These are phyloP conservation scores for Antitrichia curtipendula DNA, from an alignment of 225 moss, liverwort and hornwort species.

Conservation along the genomic window DNA sequence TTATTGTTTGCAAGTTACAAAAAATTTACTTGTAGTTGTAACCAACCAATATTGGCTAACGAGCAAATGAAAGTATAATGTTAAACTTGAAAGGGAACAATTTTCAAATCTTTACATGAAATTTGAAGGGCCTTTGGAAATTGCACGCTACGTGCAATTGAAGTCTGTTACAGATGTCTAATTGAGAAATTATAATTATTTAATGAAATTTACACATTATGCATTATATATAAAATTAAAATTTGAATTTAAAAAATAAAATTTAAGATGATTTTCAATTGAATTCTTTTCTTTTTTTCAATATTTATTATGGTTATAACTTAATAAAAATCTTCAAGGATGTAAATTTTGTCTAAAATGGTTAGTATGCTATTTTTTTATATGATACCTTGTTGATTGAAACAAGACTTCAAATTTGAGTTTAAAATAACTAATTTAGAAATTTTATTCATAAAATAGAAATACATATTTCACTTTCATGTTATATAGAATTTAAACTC, in stretches of 20 bases:
- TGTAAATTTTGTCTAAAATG: background rate
- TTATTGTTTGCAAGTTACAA: too few species aligned
- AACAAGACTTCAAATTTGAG: background rate
- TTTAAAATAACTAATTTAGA: background rate
- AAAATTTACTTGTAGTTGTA: background rate
- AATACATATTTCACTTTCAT: background rate
- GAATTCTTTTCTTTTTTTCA: background rate
- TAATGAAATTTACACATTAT: background rate
- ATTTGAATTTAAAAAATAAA: background rate
- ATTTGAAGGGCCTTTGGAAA: background rate
- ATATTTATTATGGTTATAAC: too few species aligned
- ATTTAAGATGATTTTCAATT: background rate
- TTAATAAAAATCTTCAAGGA: background rate
- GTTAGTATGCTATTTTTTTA: background rate
- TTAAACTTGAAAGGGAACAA: background rate
- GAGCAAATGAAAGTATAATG: background rate
- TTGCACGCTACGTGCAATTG: background rate
- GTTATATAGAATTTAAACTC: rapidly evolving
- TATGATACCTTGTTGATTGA: background rate
- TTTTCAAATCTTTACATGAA: too few species aligned
- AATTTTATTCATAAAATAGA: background rate
- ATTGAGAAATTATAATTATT: background rate
- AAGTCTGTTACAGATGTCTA: background rate
- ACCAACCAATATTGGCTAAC: background rate
- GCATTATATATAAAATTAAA: too few species aligned